phyloP scores from a whole-genome alignment of 768 basidiomycete species.

The Crucibulum laeve region DNA sequence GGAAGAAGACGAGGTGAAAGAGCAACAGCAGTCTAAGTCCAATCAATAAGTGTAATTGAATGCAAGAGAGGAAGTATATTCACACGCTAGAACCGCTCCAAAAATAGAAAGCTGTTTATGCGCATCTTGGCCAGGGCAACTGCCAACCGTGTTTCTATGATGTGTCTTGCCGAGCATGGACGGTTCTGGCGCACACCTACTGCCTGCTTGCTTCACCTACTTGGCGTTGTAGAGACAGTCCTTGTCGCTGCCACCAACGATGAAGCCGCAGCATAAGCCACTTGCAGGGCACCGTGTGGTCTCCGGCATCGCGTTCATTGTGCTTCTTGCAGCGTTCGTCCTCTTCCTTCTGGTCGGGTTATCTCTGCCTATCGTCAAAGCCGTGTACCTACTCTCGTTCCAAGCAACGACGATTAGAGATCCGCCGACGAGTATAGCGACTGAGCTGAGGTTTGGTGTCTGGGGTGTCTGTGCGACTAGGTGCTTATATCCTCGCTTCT shows the following conservation, averaged over 20 bases:
- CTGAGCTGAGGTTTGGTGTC: constrained; percentile 68
- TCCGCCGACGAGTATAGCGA: constrained; percentile 48
- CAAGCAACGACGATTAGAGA: constrained; percentile 22
- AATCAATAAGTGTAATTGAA: too few relatives aligned
- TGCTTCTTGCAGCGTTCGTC: constrained; percentile 61
- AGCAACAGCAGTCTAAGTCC: not conserved
- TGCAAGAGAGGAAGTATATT: too few relatives aligned
- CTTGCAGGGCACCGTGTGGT: constrained; percentile 41
- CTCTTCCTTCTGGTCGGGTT: constrained; percentile 73
- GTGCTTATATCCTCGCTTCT: constrained; percentile 18
- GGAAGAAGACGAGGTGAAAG: not conserved
- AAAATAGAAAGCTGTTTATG: too few relatives aligned
- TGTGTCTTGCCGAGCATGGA: too few relatives aligned
- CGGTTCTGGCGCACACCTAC: too few relatives aligned
- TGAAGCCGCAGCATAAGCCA: constrained; percentile 25
- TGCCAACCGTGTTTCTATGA: too few relatives aligned
- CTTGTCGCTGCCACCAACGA: too few relatives aligned
- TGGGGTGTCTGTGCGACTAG: constrained; percentile 78
- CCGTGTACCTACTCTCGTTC: constrained; percentile 58
- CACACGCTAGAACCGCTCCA: too few relatives aligned
- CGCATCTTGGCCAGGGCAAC: too few relatives aligned
- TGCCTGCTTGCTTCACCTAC: not conserved
- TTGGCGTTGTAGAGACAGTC: not conserved
- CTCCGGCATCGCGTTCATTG: constrained; percentile 39
- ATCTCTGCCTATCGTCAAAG: constrained; percentile 70